Evolutionary conservation across 1,284 basidiomycete genomes (phyloP).

Genomic region (Blastosporella zonata): DNA sequence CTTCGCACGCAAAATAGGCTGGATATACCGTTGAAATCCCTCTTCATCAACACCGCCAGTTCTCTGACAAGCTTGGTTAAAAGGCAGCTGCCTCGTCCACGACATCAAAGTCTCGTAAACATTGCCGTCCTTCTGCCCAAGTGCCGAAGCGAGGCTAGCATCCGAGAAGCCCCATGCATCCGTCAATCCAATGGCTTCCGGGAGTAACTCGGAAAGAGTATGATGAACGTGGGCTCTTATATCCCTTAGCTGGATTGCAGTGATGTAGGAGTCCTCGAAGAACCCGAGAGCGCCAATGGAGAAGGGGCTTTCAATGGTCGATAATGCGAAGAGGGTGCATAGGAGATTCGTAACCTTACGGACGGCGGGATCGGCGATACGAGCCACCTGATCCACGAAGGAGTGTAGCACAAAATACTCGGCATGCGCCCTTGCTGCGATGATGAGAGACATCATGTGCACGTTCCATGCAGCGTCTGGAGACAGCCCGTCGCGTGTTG

Average conservation of each 20-base stretch:
- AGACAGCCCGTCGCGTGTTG: slow-evolving; percentile 5
- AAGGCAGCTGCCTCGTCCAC: slow-evolving; percentile 24
- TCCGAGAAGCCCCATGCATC: slow-evolving; percentile 27
- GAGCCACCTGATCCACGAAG: slow-evolving; percentile 14
- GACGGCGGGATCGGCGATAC: slow-evolving; percentile 2
- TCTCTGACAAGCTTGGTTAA: slow-evolving; percentile 11
- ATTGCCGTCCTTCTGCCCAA: slow-evolving; percentile 24
- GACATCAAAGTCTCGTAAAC: slow-evolving; percentile 23
- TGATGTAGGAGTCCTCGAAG: slow-evolving; percentile 21
- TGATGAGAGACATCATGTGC: slow-evolving; percentile 22
- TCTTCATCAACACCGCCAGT: slow-evolving; percentile 13
- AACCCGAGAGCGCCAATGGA: slow-evolving; percentile 18
- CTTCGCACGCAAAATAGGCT: slow-evolving; percentile 12
- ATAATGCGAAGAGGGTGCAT: slow-evolving; percentile 20
- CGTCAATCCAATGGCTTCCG: slow-evolving; percentile 22
- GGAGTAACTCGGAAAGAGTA: slow-evolving; percentile 12
- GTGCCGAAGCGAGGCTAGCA: slow-evolving; percentile 20
- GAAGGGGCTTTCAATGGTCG: slow-evolving; percentile 21
- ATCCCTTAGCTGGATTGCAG: slow-evolving; percentile 11
- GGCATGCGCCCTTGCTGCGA: slow-evolving; percentile 22
- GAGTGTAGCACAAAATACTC: slow-evolving; percentile 21
- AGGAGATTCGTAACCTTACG: slow-evolving; percentile 15
- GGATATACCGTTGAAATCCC: slow-evolving; percentile 15
- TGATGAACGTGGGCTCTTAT: slow-evolving; percentile 12
- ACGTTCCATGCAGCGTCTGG: slow-evolving; percentile 22